Percentiles rank a stretch among this genome's conserved stretches.
phyloP scores from a whole-genome alignment of 805 yeast species.

The Metschnikowia bowlesiae region DNA sequence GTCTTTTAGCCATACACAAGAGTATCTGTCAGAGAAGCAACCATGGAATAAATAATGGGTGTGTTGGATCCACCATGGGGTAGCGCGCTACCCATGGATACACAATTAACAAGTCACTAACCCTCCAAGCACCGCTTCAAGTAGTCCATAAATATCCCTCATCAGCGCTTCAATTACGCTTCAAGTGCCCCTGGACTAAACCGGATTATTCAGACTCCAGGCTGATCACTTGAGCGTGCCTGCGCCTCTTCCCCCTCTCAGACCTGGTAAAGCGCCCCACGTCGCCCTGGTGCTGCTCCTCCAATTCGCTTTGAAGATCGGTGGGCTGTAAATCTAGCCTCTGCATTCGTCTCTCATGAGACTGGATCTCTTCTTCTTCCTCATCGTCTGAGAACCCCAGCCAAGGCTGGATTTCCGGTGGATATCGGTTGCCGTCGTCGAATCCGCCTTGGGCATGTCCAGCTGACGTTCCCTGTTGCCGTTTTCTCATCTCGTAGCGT shows the following conservation, averaged over 20 bases:
- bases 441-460: neutral
- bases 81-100: no score
- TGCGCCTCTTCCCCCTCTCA: neutral
- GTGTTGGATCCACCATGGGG: no score
- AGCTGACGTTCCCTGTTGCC: neutral
- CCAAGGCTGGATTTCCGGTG: slow-evolving; percentile 3
- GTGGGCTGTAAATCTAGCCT: neutral
- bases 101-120: no score
- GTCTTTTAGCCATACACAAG: no score
- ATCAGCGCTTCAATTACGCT: no score
- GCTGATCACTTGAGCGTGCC: slow-evolving; percentile 5
- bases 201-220: slow-evolving; percentile 12
- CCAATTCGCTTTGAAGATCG: neutral
- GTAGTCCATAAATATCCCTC: no score
- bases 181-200: no score
- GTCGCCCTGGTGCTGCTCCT: slow-evolving; percentile 10
- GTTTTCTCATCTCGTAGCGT: neutral
- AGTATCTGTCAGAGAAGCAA: no score
- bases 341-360: neutral
- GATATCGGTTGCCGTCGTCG: neutral
- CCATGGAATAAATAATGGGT: no score
- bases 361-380: neutral
- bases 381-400: slow-evolving; percentile 8
- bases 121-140: no score
- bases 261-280: slow-evolving; percentile 5